Base-by-base conservation (phyloP, 352 stramenopile genomes). In the Pythium sp. region DNA sequence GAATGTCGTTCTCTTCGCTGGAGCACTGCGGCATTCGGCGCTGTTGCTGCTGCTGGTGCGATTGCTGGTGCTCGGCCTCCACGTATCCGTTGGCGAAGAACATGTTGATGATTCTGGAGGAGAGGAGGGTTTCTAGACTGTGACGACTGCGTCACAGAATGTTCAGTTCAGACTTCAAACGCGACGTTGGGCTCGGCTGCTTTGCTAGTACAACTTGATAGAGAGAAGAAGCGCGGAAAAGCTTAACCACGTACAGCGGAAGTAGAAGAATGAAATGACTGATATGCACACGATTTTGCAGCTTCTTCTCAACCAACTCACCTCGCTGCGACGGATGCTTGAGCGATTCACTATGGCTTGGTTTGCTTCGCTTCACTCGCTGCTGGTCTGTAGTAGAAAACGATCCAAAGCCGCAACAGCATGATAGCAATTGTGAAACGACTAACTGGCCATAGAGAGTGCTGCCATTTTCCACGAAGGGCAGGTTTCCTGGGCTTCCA, bases 71-170 rank as follows among this genome's bases (percentile, higher is more conserved):
- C 57, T 90, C 81, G 64, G 81, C 76, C 70, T 93, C 84, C 69
- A 87, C 71, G 70, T 82, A 93, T 51, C 80, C 79, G 65, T 79
- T 88, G 24, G 82, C 78, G 64, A 91, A 93, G 65, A 93, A 93
- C 82, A 93, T 91, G 18, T 15, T 60, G 36, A 26, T 14, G 18
- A 32, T n/a, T 36, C 26, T 8, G 54, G 28, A 41, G 14, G 43
- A 32, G 66, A 49, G 18, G 14, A n/a, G 58, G 58, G 11, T 47
- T 68, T 68, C 62, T 64, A 65, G 67, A 72, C 49, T 62, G 54
- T 54, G 47, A 43, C 26, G 18, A 49, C 46, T 5, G 30, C 22
- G 51, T 8, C 64, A 64, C 63, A 61, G 54, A 67, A 70, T 70
- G 32, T 36, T 57, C 60, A 58, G 36, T 65, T 65, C 46, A 58